Evolutionary conservation across 2,329 filamentous ascomycete genomes (phyloP).

Genomic region (Talaromyces marneffei): DNA sequence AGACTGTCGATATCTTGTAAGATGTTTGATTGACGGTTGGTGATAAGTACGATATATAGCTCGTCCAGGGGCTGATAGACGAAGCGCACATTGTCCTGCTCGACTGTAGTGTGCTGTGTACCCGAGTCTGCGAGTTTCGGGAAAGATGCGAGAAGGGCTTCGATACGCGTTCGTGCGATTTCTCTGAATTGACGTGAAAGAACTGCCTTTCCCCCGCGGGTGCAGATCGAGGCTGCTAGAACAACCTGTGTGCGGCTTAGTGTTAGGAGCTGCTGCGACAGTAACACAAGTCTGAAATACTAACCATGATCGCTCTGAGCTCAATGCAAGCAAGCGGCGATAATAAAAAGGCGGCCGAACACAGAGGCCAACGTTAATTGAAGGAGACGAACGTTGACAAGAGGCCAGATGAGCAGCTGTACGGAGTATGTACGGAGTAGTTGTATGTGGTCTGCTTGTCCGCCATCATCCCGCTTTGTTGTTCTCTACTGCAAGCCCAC

Average conservation of each 20-base stretch:
- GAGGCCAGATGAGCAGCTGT: not conserved
- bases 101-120: slow-evolving; percentile 95
- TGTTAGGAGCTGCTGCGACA: slow-evolving; percentile 3
- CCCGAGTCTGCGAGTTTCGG: slow-evolving; percentile 94
- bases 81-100: slow-evolving; percentile 99
- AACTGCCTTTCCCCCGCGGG: slow-evolving; percentile 94
- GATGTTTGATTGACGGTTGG: slow-evolving; percentile 98
- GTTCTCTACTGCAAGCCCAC: slow-evolving; percentile 29
- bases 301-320: slow-evolving; percentile 14
- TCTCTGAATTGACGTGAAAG: slow-evolving; percentile 96
- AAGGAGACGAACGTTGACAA: not conserved
- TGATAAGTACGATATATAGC: slow-evolving; percentile 99
- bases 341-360: slow-evolving; percentile 2
- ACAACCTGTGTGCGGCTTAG: slow-evolving; percentile 62
- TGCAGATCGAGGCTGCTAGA: slow-evolving; percentile 97
- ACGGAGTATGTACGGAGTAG: slow-evolving; percentile 20
- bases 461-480: slow-evolving; percentile 26
- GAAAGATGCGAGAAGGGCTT: slow-evolving; percentile 92
- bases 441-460: not conserved
- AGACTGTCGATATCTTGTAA: slow-evolving; percentile 98
- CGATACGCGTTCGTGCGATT: slow-evolving; percentile 93
- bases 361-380: slow-evolving; percentile 8
- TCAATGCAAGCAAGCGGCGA: not conserved
- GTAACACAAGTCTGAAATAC: slow-evolving; percentile 2
- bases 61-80: slow-evolving; percentile 99